Conservation (phyloP, 1,284 basidiomycete species). For the Heterobasidion occidentale region DNA sequence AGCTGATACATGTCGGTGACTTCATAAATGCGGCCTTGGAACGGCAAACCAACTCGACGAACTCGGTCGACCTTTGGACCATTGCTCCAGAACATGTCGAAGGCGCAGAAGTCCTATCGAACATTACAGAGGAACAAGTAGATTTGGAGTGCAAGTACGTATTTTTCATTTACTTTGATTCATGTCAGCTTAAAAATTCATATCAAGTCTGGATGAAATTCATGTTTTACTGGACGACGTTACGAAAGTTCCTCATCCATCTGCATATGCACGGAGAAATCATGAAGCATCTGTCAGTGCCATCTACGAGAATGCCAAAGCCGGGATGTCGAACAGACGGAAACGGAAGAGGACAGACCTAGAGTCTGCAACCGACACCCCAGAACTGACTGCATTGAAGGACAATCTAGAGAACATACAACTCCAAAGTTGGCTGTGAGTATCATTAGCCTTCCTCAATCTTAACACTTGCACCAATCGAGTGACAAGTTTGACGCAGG, state of each 20-base stretch:
- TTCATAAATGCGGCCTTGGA: constrained; percentile 18
- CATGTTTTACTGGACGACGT: constrained; percentile 34
- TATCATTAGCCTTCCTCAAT: constrained; percentile 4
- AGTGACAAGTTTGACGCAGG: constrained; percentile 35
- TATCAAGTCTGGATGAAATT: constrained; percentile 47
- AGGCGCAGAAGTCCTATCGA: not conserved
- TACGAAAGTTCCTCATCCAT: constrained; percentile 49
- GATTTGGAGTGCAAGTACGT: constrained; percentile 24
- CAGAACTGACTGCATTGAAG: constrained; percentile 39
- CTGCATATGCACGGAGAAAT: constrained; percentile 43
- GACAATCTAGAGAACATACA: constrained; percentile 37
- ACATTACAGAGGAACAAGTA: constrained; percentile 12
- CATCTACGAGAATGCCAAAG: constrained; percentile 36
- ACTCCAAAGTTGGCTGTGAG: constrained; percentile 56
- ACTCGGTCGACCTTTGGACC: not conserved
- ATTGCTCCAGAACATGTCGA: not conserved
- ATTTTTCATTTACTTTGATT: not conserved
- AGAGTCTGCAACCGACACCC: constrained; percentile 21
- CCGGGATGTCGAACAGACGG: constrained; percentile 24
- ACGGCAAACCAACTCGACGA: not conserved
- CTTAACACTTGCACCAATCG: constrained; percentile 4
- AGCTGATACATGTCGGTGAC: constrained; percentile 16
- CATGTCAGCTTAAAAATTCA: too few relatives aligned
- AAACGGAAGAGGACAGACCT: constrained; percentile 35
- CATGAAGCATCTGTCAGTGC: constrained; percentile 42